A percentile compares a stretch with the other conserved stretches of the same genome.
Conservation (phyloP, 768 basidiomycete species). For the Termitomyces sp. region DNA sequence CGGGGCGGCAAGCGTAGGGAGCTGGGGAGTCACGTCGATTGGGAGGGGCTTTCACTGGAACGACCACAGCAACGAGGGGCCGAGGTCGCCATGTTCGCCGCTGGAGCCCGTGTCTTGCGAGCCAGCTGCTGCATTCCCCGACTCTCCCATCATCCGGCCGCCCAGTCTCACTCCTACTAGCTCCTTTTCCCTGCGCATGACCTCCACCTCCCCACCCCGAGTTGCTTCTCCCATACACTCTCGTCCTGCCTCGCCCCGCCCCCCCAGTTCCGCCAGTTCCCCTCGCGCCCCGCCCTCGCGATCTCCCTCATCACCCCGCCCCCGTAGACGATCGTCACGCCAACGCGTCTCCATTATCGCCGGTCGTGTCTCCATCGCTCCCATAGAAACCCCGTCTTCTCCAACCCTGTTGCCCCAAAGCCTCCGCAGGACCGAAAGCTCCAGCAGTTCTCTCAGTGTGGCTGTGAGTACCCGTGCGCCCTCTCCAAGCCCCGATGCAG, state of each 20-base stretch:
- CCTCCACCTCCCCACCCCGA: slow-evolving; percentile 29
- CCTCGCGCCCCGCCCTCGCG: slow-evolving; percentile 35
- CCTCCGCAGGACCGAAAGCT: slow-evolving; percentile 62
- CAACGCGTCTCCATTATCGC: slow-evolving; percentile 84
- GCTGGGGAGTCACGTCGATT: slow-evolving; percentile 85
- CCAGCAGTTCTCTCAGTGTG: slow-evolving; percentile 61
- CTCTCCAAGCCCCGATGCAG: slow-evolving; percentile 47
- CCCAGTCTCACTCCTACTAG: slow-evolving; percentile 18
- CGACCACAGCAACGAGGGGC: slow-evolving; percentile 33
- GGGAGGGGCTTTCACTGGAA: slow-evolving; percentile 83
- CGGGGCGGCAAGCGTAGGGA: slow-evolving; percentile 66
- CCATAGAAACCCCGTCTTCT: slow-evolving; percentile 71
- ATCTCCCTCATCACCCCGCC: slow-evolving; percentile 59
- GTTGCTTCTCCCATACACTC: slow-evolving; percentile 33
- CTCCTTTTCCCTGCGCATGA: slow-evolving; percentile 26
- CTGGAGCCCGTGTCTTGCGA: slow-evolving; percentile 19
- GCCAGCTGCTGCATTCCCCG: slow-evolving; percentile 21
- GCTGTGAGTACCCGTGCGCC: slow-evolving; percentile 63
- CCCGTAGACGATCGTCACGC: slow-evolving; percentile 78
- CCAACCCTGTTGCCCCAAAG: slow-evolving; percentile 59
- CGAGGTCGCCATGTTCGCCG: slow-evolving; percentile 19
- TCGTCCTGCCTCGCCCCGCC: slow-evolving; percentile 32
- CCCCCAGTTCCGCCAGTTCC: slow-evolving; percentile 21
- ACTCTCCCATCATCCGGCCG: neutral
- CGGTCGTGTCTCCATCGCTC: slow-evolving; percentile 75